phyloP scores from a whole-genome alignment of 768 basidiomycete species.

The Gymnopilus dilepis region DNA sequence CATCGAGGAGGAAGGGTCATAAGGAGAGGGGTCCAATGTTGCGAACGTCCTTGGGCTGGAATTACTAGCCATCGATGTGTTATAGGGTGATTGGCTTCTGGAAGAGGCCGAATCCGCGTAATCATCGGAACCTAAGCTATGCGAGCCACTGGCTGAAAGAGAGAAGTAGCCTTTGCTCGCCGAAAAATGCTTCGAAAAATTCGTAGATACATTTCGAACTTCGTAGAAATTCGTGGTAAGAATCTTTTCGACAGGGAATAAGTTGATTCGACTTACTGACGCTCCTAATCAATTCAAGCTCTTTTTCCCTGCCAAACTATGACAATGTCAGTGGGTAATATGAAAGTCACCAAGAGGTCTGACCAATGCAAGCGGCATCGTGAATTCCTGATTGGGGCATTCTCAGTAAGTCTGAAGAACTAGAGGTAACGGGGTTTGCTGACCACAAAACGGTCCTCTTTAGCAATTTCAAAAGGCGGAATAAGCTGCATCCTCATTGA shows the following conservation, averaged over 20 bases:
- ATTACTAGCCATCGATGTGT: slow-evolving; percentile 24
- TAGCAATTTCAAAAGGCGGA: slow-evolving; percentile 68
- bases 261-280: slow-evolving; percentile 57
- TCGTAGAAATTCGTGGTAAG: no score
- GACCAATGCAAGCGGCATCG: slow-evolving; percentile 69
- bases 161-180: slow-evolving; percentile 46
- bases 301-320: slow-evolving; percentile 74
- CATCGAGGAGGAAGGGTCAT: slow-evolving; percentile 31
- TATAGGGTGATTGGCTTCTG: slow-evolving; percentile 43
- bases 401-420: background rate
- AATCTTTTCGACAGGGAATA: no score
- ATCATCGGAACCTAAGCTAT: slow-evolving; percentile 43
- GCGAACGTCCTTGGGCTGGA: slow-evolving; percentile 26
- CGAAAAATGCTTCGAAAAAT: slow-evolving; percentile 61
- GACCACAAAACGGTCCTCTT: slow-evolving; percentile 69
- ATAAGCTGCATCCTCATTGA: slow-evolving; percentile 52
- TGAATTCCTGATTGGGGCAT: slow-evolving; percentile 57
- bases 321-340: slow-evolving; percentile 2
- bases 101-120: slow-evolving; percentile 48
- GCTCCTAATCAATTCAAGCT: slow-evolving; percentile 69
- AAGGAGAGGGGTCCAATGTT: slow-evolving; percentile 27
- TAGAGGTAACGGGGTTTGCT: slow-evolving; percentile 17
- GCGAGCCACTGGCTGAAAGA: slow-evolving; percentile 39
- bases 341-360: slow-evolving; percentile 21
- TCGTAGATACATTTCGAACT: slow-evolving; percentile 59